Base-by-base conservation (phyloP, 352 stramenopile species). In the Phytopythium litorale region DNA sequence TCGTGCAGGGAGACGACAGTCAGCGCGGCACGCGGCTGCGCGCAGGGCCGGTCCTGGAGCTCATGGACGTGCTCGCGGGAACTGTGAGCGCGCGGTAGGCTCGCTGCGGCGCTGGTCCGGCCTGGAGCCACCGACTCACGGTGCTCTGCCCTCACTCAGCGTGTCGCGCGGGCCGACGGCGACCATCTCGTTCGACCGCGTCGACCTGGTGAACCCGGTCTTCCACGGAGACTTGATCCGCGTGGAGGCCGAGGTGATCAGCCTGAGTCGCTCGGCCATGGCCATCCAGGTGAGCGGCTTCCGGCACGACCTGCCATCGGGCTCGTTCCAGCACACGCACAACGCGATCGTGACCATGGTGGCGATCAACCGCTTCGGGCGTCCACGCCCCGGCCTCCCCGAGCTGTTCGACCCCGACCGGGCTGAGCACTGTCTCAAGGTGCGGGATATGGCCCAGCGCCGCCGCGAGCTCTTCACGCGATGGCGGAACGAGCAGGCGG, bases 291-390 rank as follows among this genome's bases (percentile, higher is more conserved):
- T 84, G 35, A 75, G 67, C 32, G 78, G 78, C 9, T 87, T 76
- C 45, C 76, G 76, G 15, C 66, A 84, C 43, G 78, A 87, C 56
- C 18, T 80, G 6, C 54, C 64, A 3, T 72, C 63, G 7, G 72
- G 67, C 42, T 45, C 37, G 19, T 85, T 78, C 52, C 58, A 87
- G 51, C 76, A 84, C 66, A 88, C 78, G 12, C 78, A 85, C 68
- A 71, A 73, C 18, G 76, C 78, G 18, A 67, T 88, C 55, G 76
- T 88, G 51, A 88, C 78, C n/a, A 80, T 88, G 68, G 78, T 88
- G 45, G 74, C 78, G 21, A 81, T 88, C 63, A 77, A 84, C 61
- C 71, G 72, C 50, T 81, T 84, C 32, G 75, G 73, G 0, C 60
- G 71, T 2, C 66, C 76, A 15, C 69, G 66, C 19, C 78, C 71